Base-by-base conservation (phyloP, 2,329 filamentous ascomycete genomes). In the Diplodia mutila region DNA sequence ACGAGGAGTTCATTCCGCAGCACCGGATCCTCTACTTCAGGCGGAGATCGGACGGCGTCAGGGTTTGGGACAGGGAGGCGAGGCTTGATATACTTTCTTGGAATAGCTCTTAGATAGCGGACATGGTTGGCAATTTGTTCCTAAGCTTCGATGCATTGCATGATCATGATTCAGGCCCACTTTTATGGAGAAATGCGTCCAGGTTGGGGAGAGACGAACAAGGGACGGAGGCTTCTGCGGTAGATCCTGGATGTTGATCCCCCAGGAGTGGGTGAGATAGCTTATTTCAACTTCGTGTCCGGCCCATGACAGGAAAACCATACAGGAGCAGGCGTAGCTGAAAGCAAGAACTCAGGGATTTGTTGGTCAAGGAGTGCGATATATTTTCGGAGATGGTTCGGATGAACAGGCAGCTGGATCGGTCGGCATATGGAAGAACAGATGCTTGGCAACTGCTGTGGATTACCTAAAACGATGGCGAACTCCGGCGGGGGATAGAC, bases 1-100 rank as follows among this genome's bases (percentile, higher is more conserved):
- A 84, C 16, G 83, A 85, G 68, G 82, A 85, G 48, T 85, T 84
- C 67, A 83, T 85, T 59, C 83, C 83, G 4, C 78, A 80, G 70
- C 82, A 85, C 74, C 77, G 83, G 4, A 79, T 85, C 14, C 18
- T 53, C 12, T 67, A 67, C 21, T 61, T 67, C 25, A 67, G 29
- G 27, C 48, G 66, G 69, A 79, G 75, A 21, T 74, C 70, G 5
- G 73, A 76, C 46, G 68, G 67, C 5, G 78, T 80, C 27, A 73
- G 80, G 11, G 79, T 87, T 2, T 87, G 85, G 85, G 83, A 86
- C 71, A 77, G 85, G 49, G 78, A 76, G 71, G 73, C 72, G 11
- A 80, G 81, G 70, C 78, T 81, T 55, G 83, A 85, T 73, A 79
- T 76, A 70, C 75, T 85, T 6, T 85, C 84, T 69, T 77, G 77